Evolutionary conservation across 345 rosid genomes (phyloP), one percentile per base, ranked within the genome.

Genomic region (Salix viminalis): DNA sequence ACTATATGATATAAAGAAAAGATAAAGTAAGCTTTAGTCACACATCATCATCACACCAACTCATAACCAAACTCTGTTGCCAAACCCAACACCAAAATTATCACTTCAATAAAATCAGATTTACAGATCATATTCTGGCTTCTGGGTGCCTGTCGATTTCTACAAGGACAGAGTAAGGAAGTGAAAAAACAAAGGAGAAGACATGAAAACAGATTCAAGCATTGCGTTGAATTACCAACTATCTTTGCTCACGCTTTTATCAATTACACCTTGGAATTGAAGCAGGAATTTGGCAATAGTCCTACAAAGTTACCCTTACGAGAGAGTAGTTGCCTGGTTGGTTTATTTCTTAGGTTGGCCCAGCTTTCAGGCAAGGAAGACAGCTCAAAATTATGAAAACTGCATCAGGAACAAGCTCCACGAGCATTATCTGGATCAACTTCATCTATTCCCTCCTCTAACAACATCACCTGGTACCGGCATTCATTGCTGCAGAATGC

Each of bases 401-500:
- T 30, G 75, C 65, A 36, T 4, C 67, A 82, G 36, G 54, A 81
- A 34, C 73, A 75, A 68, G 72, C 48, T 48, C 82, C 84, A 66
- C 52, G 72, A 26, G 16, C 72, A 74, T 75, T 83, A 23, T 78
- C 78, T 24, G 75, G 56, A 26, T 82, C 81, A 74, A 67, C 12
- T 42, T 78, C 42, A 82, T 82, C 73, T 23, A 78, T 37, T 42
- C 36, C 70, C 46, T 85, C 90, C 21, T 94, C 98, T 6, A 83
- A 73, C 87, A 86, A 61, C 87, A 92, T 94, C 87, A 85, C 91
- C 83, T 87, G 81, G 65, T 88, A 78, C 76, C 97, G 77, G 89
- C 98, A 94, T 75, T 91, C 97, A 28, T 75, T 62, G 85, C 98
- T 94, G 91, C 98, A 94, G 73, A 94, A 94, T 37, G 98, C 94